Evolutionary conservation across 2,329 filamentous ascomycete species (phyloP).

Genomic region (Colletotrichum eremochloae): DNA sequence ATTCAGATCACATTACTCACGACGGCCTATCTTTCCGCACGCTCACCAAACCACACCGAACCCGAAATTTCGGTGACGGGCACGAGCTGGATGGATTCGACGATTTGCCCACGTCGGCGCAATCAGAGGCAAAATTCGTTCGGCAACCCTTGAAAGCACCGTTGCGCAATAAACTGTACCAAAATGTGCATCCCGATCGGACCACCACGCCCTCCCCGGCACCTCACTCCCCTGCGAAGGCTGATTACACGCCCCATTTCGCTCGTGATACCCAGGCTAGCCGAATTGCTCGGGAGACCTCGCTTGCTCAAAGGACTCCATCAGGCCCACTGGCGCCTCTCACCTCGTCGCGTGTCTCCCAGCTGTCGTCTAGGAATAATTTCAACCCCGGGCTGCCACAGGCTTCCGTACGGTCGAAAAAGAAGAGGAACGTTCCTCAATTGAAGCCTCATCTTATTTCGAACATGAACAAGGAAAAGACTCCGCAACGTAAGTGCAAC

Average conservation of each 20-base stretch:
- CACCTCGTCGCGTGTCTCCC: conserved; percentile 67
- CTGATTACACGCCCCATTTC: conserved; percentile 71
- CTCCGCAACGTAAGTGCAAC: conserved; percentile 79
- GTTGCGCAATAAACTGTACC: conserved; percentile 68
- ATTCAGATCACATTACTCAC: conserved; percentile 43
- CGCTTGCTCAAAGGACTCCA: conserved; percentile 70
- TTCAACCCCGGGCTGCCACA: conserved; percentile 61
- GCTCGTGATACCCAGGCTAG: conserved; percentile 76
- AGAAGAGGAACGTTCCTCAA: conserved; percentile 69
- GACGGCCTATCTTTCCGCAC: conserved; percentile 42
- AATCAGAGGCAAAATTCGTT: conserved; percentile 84
- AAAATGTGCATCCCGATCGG: conserved; percentile 68
- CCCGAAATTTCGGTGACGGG: conserved; percentile 88
- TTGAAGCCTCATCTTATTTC: conserved; percentile 90
- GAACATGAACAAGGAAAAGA: conserved; percentile 80
- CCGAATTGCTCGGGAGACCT: conserved; percentile 73
- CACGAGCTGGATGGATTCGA: conserved; percentile 94
- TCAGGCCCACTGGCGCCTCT: conserved; percentile 68
- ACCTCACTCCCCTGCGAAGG: conserved; percentile 69
- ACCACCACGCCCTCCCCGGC: conserved; percentile 67
- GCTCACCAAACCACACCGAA: conserved; percentile 54
- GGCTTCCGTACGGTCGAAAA: conserved; percentile 65
- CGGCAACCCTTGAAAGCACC: conserved; percentile 81
- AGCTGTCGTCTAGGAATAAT: conserved; percentile 63
- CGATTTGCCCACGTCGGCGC: conserved; percentile 89